These are phyloP conservation scores for Gossypium mustelinum DNA, from an alignment of 345 rosid species.

Conservation along the genomic window DNA sequence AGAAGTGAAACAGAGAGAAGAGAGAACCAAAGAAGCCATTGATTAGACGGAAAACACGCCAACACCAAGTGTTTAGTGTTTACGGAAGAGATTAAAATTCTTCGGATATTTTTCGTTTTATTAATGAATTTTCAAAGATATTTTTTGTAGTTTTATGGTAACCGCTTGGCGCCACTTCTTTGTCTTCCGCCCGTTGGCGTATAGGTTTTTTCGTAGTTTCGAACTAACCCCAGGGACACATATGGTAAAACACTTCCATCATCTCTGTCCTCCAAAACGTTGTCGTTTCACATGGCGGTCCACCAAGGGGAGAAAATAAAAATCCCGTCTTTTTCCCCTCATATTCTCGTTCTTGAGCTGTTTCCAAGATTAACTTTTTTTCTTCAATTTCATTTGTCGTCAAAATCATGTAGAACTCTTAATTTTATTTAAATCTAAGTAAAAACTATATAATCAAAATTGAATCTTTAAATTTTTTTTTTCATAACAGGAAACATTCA, in stretches of 20 bases:
- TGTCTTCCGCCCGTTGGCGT: slow-evolving; percentile 34
- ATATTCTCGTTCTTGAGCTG: neutral
- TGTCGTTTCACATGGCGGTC: neutral
- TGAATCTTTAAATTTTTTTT: neutral
- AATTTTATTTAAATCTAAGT: neutral
- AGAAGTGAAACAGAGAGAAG: slow-evolving; percentile 23
- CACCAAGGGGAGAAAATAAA: neutral
- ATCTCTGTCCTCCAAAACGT: neutral
- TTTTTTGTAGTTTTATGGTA: slow-evolving; percentile 28
- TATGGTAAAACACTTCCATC: neutral
- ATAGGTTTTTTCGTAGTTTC: neutral
- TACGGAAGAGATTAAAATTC: neutral
- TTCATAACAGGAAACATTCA: slow-evolving; percentile 44
- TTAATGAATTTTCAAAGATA: slow-evolving; percentile 4
- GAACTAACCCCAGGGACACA: neutral
- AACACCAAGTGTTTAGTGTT: neutral
- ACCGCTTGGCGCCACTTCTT: slow-evolving; percentile 42
- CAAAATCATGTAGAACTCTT: neutral
- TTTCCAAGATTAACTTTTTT: neutral
- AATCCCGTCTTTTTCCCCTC: neutral
- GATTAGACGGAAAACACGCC: neutral
- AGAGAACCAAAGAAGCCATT: slow-evolving; percentile 44
- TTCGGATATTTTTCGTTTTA: neutral
- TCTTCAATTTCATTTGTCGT: neutral
- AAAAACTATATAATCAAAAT: neutral